Evolutionary conservation across 2,329 filamentous ascomycete species (phyloP).

Genomic region (Pseudogymnoascus sp.): DNA sequence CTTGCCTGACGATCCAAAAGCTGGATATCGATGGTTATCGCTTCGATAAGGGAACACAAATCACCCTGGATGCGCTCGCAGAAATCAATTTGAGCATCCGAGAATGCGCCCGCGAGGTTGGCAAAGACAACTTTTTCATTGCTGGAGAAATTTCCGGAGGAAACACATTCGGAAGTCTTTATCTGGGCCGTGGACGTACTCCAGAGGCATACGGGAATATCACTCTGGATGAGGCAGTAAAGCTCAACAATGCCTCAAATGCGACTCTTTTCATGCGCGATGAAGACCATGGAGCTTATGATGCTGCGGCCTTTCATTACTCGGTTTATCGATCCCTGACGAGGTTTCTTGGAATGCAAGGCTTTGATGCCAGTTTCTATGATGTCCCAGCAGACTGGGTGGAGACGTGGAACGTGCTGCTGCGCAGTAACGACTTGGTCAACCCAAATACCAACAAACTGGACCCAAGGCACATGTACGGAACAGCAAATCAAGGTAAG

Average conservation of each 20-base stretch:
- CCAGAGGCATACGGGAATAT: conserved; percentile 37
- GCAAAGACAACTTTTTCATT: conserved; percentile 58
- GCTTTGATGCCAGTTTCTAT: conserved; percentile 23
- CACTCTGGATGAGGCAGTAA: conserved; percentile 6
- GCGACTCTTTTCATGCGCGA: conserved; percentile 36
- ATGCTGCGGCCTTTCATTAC: conserved; percentile 56
- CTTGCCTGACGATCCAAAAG: conserved; percentile 53
- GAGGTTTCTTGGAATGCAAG: conserved; percentile 52
- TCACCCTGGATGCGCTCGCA: conserved; percentile 53
- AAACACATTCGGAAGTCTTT: conserved; percentile 52
- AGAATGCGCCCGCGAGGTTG: conserved; percentile 46
- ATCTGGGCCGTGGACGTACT: conserved; percentile 53
- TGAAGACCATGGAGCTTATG: conserved; percentile 45
- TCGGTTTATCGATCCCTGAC: conserved; percentile 55
- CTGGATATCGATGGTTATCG: conserved; percentile 60
- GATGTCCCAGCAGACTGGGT: conserved; percentile 47
- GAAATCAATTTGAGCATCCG: conserved; percentile 51
- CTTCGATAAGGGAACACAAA: conserved; percentile 59
- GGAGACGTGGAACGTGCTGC: conserved; percentile 45
- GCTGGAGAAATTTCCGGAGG: conserved; percentile 57
- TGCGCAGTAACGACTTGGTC: conserved; percentile 51
- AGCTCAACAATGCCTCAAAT: conserved; percentile 11
- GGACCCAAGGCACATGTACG: conserved; percentile 58
- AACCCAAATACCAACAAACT: conserved; percentile 54
- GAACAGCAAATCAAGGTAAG: conserved; percentile 46